Evolutionary conservation across 306 rosid genomes (phyloP), one percentile per base, ranked within the genome.

Genomic region (Dalbergia oliveri): DNA sequence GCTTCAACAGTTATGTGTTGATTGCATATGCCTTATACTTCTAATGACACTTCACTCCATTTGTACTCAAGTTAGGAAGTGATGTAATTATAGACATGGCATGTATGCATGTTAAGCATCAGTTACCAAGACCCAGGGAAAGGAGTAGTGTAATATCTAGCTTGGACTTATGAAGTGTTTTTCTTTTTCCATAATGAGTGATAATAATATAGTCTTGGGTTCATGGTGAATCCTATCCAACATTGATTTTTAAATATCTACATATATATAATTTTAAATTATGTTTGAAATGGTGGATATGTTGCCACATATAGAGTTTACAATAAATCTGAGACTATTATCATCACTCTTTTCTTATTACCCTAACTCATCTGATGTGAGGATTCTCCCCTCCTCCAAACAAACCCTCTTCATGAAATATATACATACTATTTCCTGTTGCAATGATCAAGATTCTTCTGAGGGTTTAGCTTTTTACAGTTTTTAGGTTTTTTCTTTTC

Each of bases 371-470:
- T 50, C 8, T 41, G 62, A 15, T 65, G 10, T 58, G 73, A 33
- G 68, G 72, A 66, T 26, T 43, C 31, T 73, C 35, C 37, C 15
- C n/a, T n/a, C n/a, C 67, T 47, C 15, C 4, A 9, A 54, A n/a
- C 60, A n/a, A 54, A 6, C 49, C 65, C 56, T 39, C 70, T 50
- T 31, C 71, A 56, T 19, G 56, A 3, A n/a, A 6, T 26, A 9
- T 63, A 64, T 44, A 14, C 0, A 53, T 53, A 49, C n/a, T 49
- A 49, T 50, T 50, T 77, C 75, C 34, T 65, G 26, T 72, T 19
- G 21, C 33, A 33, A 8, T 74, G 77, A 43, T 67, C 61, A 74
- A 73, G 62, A 54, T 41, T 41, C 31, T 68, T 82, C n/a, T 26
- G 63, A 49, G 49, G 74, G 8, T 10, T 5, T 8, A 71, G 12